Percentiles rank a stretch among this genome's conserved stretches.
Evolutionary conservation across 2,329 filamentous ascomycete species (phyloP).

Genomic region (Monosporascus ibericus): DNA sequence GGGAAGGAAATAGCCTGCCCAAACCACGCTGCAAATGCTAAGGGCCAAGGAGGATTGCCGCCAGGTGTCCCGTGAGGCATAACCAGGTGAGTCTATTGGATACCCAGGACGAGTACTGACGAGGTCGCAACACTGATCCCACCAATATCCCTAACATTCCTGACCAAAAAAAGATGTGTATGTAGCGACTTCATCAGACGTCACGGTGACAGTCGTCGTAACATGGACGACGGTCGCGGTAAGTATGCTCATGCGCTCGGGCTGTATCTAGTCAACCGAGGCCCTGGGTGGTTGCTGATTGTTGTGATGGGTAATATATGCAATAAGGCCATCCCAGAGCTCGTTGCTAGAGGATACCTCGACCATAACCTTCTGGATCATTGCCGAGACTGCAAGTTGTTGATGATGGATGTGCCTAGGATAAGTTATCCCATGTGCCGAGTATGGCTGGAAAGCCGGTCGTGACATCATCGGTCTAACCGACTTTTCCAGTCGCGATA

Average conservation of each 20-base stretch:
- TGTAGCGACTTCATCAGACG: background rate
- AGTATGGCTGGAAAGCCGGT: background rate
- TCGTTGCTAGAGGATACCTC: background rate
- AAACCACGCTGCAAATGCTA: background rate
- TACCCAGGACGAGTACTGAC: background rate
- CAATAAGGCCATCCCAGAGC: background rate
- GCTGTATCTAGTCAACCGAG: background rate
- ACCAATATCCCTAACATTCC: background rate
- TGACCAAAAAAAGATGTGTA: background rate
- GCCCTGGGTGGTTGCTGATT: background rate
- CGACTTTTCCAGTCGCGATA: background rate
- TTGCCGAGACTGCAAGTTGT: background rate
- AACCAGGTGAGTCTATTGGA: background rate
- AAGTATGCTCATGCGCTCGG: background rate
- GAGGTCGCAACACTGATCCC: background rate
- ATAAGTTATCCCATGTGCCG: background rate
- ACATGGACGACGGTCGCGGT: background rate
- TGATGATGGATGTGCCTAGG: background rate
- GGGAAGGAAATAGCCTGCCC: background rate
- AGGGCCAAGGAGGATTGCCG: background rate
- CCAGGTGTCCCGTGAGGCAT: background rate
- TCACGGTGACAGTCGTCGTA: background rate
- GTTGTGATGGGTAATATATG: background rate
- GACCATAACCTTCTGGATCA: background rate
- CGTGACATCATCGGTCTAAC: background rate